phyloP scores from a whole-genome alignment of 805 yeast species.

The Candida loeiensis region DNA sequence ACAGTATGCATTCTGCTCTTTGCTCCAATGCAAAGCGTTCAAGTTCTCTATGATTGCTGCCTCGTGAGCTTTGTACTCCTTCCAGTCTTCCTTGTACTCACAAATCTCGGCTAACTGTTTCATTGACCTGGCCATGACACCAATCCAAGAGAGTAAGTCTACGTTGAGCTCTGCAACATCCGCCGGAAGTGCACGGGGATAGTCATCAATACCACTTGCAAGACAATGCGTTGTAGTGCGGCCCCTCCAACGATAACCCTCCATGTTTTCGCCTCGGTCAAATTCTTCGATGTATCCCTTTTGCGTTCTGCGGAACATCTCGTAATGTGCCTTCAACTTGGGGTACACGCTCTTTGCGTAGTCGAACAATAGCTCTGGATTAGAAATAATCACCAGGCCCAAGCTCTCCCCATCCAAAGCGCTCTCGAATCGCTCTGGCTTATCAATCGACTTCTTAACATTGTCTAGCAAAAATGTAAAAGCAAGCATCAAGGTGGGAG shows the following conservation, averaged over 20 bases:
- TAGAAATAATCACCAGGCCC: slow-evolving; percentile 51
- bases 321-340: slow-evolving; percentile 67
- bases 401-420: slow-evolving; percentile 22
- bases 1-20: slow-evolving; percentile 63
- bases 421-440: slow-evolving; percentile 17
- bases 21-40: slow-evolving; percentile 79
- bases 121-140: slow-evolving; percentile 85
- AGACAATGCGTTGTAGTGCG: slow-evolving; percentile 80
- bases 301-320: slow-evolving; percentile 83
- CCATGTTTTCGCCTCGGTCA: slow-evolving; percentile 50
- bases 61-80: slow-evolving; percentile 51
- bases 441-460: slow-evolving; percentile 8
- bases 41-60: slow-evolving; percentile 58
- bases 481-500: slow-evolving; percentile 85
- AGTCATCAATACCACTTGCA: slow-evolving; percentile 94
- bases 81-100: slow-evolving; percentile 55
- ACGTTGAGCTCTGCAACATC: slow-evolving; percentile 89
- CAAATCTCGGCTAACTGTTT: slow-evolving; percentile 63
- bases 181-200: slow-evolving; percentile 79
- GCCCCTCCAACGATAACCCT: slow-evolving; percentile 91
- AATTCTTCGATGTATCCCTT: slow-evolving; percentile 69
- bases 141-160: slow-evolving; percentile 89
- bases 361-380: slow-evolving; percentile 55
- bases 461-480: slow-evolving; percentile 54
- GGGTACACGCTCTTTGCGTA: slow-evolving; percentile 73